Conservation (phyloP, 257 asterid genomes). For the Fraxinus quadrangulata region DNA sequence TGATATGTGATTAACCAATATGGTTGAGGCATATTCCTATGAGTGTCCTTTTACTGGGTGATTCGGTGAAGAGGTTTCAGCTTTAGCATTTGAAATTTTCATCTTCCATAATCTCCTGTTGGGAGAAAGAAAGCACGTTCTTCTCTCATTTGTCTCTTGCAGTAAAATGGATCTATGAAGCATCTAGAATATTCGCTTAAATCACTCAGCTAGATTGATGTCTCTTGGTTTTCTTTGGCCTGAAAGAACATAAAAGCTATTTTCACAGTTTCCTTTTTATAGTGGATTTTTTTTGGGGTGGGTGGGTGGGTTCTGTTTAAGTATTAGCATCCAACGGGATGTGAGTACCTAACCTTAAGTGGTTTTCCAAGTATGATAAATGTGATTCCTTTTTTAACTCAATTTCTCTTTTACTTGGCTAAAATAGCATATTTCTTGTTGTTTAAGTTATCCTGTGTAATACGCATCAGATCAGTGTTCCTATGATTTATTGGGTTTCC, state of each 20-base stretch:
- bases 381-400: background rate
- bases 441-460: background rate
- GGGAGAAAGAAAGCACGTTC: background rate
- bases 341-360: background rate
- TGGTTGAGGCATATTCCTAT: background rate
- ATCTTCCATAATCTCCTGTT: background rate
- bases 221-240: background rate
- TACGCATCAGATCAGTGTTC: background rate
- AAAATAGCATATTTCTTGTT: background rate
- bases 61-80: background rate
- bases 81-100: background rate
- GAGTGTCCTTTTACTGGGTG: background rate
- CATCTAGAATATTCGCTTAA: background rate
- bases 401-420: background rate
- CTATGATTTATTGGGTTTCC: background rate
- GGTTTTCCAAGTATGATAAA: background rate
- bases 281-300: background rate
- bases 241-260: background rate
- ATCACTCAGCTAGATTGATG: background rate
- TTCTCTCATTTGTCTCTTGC: background rate
- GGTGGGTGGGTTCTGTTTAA: background rate
- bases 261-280: background rate
- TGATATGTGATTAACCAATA: background rate
- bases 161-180: background rate
- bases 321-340: background rate